Percentiles rank a stretch among this genome's conserved stretches.
phyloP scores from a whole-genome alignment of 2,329 filamentous ascomycete species.

The Penicillium digitatum region DNA sequence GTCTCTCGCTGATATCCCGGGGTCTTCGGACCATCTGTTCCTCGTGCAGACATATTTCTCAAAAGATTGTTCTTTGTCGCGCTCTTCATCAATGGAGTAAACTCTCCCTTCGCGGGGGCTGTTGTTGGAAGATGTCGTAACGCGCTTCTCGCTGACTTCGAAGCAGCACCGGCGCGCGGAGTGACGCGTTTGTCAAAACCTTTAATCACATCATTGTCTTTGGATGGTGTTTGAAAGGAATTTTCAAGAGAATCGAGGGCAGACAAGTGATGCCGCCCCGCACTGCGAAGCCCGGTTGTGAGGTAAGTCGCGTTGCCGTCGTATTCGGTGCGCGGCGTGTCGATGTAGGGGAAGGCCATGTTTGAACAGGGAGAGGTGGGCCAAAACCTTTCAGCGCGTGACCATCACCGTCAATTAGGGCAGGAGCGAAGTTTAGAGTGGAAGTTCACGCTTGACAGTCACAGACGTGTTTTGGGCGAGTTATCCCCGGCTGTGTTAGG shows the following conservation, averaged over 20 bases:
- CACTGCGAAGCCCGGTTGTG: slow-evolving; percentile 59
- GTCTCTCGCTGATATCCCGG: slow-evolving; percentile 62
- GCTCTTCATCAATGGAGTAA: slow-evolving; percentile 87
- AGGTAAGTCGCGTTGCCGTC: slow-evolving; percentile 80
- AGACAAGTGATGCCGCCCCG: slow-evolving; percentile 39
- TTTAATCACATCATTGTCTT: slow-evolving; percentile 71
- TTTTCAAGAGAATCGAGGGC: slow-evolving; percentile 78
- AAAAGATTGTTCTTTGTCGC: slow-evolving; percentile 64
- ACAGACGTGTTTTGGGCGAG: slow-evolving; percentile 35
- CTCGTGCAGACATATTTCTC: slow-evolving; percentile 58
- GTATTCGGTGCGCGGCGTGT: slow-evolving; percentile 78
- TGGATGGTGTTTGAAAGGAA: slow-evolving; percentile 77
- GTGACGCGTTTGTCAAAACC: slow-evolving; percentile 70
- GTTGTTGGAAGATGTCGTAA: slow-evolving; percentile 68
- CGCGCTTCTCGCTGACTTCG: slow-evolving; percentile 41
- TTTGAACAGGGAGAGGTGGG: slow-evolving; percentile 22
- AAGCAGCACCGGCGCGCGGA: slow-evolving; percentile 64
- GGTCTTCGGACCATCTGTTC: slow-evolving; percentile 58
- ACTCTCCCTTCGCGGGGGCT: slow-evolving; percentile 62
- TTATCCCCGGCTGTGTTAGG: slow-evolving; percentile 15
- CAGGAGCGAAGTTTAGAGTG: slow-evolving; percentile 1
- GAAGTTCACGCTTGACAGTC: slow-evolving; percentile 1
- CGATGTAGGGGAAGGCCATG: slow-evolving; percentile 68
- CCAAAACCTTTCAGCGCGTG: slow-evolving; percentile 23
- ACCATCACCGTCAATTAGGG: slow-evolving; percentile 24